Base-by-base conservation (phyloP, 2,329 filamentous ascomycete species). In the Epichloe typhina region DNA sequence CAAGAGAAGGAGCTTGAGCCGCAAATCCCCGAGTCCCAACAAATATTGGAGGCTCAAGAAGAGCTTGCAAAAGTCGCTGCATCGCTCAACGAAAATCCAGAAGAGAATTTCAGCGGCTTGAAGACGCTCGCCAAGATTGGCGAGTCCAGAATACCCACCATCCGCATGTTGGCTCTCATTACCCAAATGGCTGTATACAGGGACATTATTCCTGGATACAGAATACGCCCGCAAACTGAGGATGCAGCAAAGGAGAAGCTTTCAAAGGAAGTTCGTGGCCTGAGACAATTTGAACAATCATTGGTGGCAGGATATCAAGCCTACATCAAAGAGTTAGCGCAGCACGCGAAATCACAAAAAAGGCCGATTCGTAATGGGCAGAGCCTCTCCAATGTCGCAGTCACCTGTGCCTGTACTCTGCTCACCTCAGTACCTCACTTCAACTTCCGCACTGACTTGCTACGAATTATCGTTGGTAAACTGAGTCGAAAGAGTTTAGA, bases 141-240 rank as follows among this genome's bases (percentile, higher is more conserved):
- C 19, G 74, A 82, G 50, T 84, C 84, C 7, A 73, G 74, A 13
- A 82, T 90, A 55, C 66, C 78, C 13, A 82, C 84, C 2, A 83
- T 98, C 49, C 84, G 87, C 70, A 95, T 95, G 67, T 75, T 98
- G 54, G 83, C 86, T 6, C 72, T 98, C 56, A 86, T 84, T 46
- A 88, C 93, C 21, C 90, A 96, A 67, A 77, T 93, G 64, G 80
- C 90, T 0, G 82, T 97, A 12, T 98, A 91, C 74, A 95, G 91
- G 66, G 93, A 97, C 67, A 79, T 96, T 45, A 97, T 98, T 53
- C 93, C 93, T 0, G 93, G 93, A 21, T 98, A 98, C 66, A 79
- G 93, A 54, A 97, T 98, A 71, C 83, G 93, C 17, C 86, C 88
- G 1, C 72, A 88, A 4, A 74, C 77, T 1, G 88, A 94, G 53